Base-by-base conservation (phyloP, 2,329 filamentous ascomycete genomes). In the Pseudofabraea citricarpa region DNA sequence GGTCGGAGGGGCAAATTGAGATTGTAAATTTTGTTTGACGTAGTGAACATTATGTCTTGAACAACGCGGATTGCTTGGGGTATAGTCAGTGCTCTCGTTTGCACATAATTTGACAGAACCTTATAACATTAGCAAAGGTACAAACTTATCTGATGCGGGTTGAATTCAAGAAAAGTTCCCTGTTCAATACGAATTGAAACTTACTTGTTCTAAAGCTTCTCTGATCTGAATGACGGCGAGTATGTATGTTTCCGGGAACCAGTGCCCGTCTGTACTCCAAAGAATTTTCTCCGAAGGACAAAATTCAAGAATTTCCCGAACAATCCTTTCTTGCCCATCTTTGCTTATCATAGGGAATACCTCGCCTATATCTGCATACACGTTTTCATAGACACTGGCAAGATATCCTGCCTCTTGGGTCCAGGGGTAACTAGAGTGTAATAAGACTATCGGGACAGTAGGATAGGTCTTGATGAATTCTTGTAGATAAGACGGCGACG, bases 401-500 rank as follows among this genome's bases (percentile, higher is more conserved):
- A 94, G 71, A 58, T 91, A 94, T 0, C 84, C 87, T 0, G 84
- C 78, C 63, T 93, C 86, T 27, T 82, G 75, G 0, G 83, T 88
- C 57, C 85, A 93, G 0, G 89, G 89, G 59, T 94, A 94, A 2
- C 86, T 79, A 0, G 87, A 82, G 58, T 94, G 87, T 2, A 94
- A 74, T 7, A 94, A 67, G 2, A 94, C 83, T 43, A 94, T 83
- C 0, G 85, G 83, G 0, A 91, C 78, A 0, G 71, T 69, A 0
- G 84, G 76, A 52, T 85, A 90, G 16, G 73, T 67, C 29, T 81
- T 75, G 52, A 93, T 87, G 45, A 94, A 77, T 0, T 73, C 67
- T 56, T 94, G 87, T 19, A 95, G 67, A 53, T 86, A 81, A 1
- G 86, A 78, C 1, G 89, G 87, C 32, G 88, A 91, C 0, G 87